A percentile compares a stretch with the other conserved stretches of the same genome.
phyloP scores from a whole-genome alignment of 352 stramenopile genomes.

The Pythium utonaiense region DNA sequence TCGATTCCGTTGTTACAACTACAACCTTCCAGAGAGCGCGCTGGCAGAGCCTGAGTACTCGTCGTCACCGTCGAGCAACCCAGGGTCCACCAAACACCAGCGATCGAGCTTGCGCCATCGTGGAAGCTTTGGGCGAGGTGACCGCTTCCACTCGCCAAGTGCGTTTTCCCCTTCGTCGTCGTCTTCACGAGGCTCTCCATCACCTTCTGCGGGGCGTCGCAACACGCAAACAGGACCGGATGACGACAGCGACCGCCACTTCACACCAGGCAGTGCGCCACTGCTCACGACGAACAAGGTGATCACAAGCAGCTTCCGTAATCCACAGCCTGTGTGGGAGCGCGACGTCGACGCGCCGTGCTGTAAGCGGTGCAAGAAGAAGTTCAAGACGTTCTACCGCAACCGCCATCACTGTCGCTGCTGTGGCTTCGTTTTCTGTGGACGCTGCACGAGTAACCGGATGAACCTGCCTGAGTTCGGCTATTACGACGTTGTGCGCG shows the following conservation, averaged over 20 bases:
- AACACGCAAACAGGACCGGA: constrained; percentile 19
- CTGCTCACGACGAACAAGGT: constrained; percentile 65
- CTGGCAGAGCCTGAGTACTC: constrained; percentile 46
- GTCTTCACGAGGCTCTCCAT: constrained; percentile 17
- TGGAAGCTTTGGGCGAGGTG: constrained; percentile 9
- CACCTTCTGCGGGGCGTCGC: constrained; percentile 8
- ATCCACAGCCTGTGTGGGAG: constrained; percentile 81
- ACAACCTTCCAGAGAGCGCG: constrained; percentile 65
- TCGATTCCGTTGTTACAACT: constrained; percentile 77
- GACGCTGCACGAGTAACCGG: constrained; percentile 72
- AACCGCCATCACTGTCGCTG: constrained; percentile 82
- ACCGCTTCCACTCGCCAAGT: constrained; percentile 30
- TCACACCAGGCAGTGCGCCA: constrained; percentile 58
- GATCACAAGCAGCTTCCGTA: constrained; percentile 64
- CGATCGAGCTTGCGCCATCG: constrained; percentile 9
- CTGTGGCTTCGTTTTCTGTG: constrained; percentile 84
- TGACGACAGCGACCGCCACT: constrained; percentile 27
- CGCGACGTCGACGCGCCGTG: constrained; percentile 75
- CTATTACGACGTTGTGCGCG: constrained; percentile 84
- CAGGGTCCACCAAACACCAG: constrained; percentile 14
- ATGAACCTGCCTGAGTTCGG: constrained; percentile 87
- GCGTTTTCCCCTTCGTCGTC: constrained; percentile 31
- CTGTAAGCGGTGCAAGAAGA: constrained; percentile 89
- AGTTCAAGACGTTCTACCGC: constrained; percentile 82
- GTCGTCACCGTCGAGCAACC: constrained; percentile 34